Conservation (phyloP, 345 rosid genomes). For the Salix exigua region DNA sequence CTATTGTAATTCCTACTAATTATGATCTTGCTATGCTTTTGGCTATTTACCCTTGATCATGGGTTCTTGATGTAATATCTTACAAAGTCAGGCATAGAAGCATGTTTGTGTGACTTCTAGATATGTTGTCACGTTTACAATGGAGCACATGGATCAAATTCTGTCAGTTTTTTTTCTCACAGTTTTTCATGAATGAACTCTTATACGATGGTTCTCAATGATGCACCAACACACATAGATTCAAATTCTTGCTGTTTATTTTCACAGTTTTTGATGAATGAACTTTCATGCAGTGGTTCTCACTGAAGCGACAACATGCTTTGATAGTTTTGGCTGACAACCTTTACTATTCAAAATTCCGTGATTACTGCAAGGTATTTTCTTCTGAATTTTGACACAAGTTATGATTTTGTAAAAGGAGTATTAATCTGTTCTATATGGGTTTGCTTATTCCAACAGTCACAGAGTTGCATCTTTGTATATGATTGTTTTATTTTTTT, state of each 20-base stretch:
- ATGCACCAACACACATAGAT: slow-evolving; percentile 63
- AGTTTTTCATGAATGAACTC: slow-evolving; percentile 13
- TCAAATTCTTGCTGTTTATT: background rate
- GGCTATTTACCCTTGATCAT: background rate
- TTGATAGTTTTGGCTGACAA: slow-evolving; percentile 81
- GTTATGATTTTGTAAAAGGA: background rate
- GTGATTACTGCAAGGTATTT: slow-evolving; percentile 82
- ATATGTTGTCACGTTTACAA: background rate
- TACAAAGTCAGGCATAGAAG: background rate
- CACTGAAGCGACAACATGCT: slow-evolving; percentile 98
- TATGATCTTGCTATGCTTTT: background rate
- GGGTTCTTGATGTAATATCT: background rate
- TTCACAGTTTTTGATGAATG: slow-evolving; percentile 8
- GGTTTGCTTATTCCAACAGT: background rate
- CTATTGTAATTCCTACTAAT: background rate
- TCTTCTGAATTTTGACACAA: background rate
- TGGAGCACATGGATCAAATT: background rate
- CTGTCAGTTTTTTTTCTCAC: background rate
- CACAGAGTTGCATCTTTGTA: background rate
- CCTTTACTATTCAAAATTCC: slow-evolving; percentile 88
- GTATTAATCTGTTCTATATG: background rate
- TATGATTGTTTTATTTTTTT: too few species aligned
- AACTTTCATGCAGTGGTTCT: slow-evolving; percentile 80
- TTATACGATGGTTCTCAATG: slow-evolving; percentile 95
- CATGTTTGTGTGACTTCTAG: background rate